Percentiles rank a stretch among this genome's conserved stretches.
These are phyloP conservation scores for Exophiala xenobiotica DNA, from an alignment of 2,329 filamentous ascomycete species.

Conservation along the genomic window DNA sequence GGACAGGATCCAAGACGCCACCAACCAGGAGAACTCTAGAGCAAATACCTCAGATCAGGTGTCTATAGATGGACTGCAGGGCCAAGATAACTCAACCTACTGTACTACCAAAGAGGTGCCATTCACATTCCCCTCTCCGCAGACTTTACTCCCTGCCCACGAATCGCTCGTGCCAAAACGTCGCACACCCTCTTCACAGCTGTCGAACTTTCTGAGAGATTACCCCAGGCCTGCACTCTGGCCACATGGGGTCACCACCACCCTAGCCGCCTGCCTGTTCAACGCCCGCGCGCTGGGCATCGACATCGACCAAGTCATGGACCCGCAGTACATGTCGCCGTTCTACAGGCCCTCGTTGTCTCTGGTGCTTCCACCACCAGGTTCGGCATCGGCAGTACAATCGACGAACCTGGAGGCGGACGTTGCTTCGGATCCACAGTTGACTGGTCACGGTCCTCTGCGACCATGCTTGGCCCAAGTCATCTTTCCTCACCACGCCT, in stretches of 20 bases:
- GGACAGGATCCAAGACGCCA: background rate
- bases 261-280: constrained; percentile 12
- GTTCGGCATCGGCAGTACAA: background rate
- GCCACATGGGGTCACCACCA: constrained; percentile 12
- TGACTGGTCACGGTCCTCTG: background rate
- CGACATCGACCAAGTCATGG: constrained; percentile 12
- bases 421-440: background rate
- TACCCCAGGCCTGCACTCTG: constrained; percentile 2
- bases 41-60: background rate
- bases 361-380: background rate
- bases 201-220: background rate
- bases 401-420: background rate
- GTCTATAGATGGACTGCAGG: background rate
- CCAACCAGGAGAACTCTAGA: background rate
- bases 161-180: constrained; percentile 4
- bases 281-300: constrained; percentile 10
- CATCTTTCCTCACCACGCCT: constrained; percentile 12
- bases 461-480: constrained; percentile 13
- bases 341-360: constrained; percentile 10
- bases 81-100: background rate
- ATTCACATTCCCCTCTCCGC: constrained; percentile 12
- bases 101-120: background rate
- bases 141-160: constrained; percentile 7
- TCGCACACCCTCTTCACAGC: background rate
- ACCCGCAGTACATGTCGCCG: constrained; percentile 12